These are phyloP conservation scores for Fusarium ambrosium DNA, from an alignment of 2,329 filamentous ascomycete species.

Conservation along the genomic window DNA sequence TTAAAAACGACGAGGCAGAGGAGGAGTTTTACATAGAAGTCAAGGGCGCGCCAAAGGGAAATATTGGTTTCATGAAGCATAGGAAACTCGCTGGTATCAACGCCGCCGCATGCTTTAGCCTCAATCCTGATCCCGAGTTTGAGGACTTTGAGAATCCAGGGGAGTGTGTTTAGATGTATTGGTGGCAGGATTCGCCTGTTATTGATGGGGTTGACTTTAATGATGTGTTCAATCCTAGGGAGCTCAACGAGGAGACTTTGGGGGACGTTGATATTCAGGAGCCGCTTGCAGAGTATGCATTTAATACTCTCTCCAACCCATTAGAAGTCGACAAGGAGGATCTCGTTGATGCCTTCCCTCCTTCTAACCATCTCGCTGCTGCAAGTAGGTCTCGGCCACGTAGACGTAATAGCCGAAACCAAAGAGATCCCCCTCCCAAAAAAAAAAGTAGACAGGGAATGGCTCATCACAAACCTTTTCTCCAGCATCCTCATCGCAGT, in stretches of 20 bases:
- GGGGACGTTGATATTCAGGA: neutral
- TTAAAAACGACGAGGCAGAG: neutral
- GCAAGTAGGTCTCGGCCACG: neutral
- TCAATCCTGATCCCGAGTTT: neutral
- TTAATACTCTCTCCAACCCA: neutral
- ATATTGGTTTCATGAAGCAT: neutral
- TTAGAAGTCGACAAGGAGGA: neutral
- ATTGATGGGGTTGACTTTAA: neutral
- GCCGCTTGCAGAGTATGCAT: neutral
- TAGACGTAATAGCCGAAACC: neutral
- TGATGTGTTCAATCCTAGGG: neutral
- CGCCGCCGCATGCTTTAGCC: too few relatives aligned
- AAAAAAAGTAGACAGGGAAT: too few relatives aligned
- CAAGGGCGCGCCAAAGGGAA: neutral
- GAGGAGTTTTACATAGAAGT: neutral
- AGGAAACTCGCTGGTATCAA: too few relatives aligned
- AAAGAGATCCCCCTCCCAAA: slow-evolving; percentile 2
- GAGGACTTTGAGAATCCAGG: neutral
- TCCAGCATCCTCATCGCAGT: too few relatives aligned
- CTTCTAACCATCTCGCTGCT: neutral
- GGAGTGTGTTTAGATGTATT: neutral
- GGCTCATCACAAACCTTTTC: too few relatives aligned
- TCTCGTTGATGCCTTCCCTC: neutral
- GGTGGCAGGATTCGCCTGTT: neutral
- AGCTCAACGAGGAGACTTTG: neutral